Evolutionary conservation across 306 rosid species (phyloP).

Genomic region (Rubus parviflorus): DNA sequence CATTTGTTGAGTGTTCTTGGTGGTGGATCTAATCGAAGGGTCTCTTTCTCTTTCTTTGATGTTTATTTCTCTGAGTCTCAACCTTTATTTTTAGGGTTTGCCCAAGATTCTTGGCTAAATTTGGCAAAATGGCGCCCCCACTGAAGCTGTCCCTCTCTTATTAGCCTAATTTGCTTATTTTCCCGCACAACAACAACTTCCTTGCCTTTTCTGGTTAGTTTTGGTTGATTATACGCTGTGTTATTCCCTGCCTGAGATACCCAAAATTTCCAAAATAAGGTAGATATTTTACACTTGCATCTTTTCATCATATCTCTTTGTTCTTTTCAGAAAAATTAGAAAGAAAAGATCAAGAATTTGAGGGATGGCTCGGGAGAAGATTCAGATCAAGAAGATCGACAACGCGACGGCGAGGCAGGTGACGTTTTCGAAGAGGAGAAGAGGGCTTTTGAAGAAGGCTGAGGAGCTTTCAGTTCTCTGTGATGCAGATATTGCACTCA

Average conservation of each 20-base stretch:
- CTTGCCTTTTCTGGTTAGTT: slow-evolving; percentile 34
- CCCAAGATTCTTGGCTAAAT: slow-evolving; percentile 36
- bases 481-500: slow-evolving; percentile 89
- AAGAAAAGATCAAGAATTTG: slow-evolving; percentile 19
- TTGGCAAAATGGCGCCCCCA: slow-evolving; percentile 42
- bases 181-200: slow-evolving; percentile 20
- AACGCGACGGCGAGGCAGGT: slow-evolving; percentile 94
- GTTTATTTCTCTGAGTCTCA: not conserved
- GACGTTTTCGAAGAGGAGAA: slow-evolving; percentile 85
- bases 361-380: slow-evolving; percentile 86
- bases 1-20: not conserved
- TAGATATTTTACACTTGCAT: not conserved
- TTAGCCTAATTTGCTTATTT: slow-evolving; percentile 14
- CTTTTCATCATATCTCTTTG: not conserved
- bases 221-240: slow-evolving; percentile 28
- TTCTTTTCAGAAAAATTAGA: not conserved
- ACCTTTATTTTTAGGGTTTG: slow-evolving; percentile 26
- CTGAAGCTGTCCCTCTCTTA: slow-evolving; percentile 27
- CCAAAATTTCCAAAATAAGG: not conserved
- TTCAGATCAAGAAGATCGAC: slow-evolving; percentile 93
- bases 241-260: slow-evolving; percentile 28
- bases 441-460: slow-evolving; percentile 87
- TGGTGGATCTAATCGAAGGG: slow-evolving; percentile 34
- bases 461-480: slow-evolving; percentile 94
- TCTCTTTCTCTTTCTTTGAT: not conserved